Evolutionary conservation across 805 yeast genomes (phyloP).

Genomic region (Candida insectalens): DNA sequence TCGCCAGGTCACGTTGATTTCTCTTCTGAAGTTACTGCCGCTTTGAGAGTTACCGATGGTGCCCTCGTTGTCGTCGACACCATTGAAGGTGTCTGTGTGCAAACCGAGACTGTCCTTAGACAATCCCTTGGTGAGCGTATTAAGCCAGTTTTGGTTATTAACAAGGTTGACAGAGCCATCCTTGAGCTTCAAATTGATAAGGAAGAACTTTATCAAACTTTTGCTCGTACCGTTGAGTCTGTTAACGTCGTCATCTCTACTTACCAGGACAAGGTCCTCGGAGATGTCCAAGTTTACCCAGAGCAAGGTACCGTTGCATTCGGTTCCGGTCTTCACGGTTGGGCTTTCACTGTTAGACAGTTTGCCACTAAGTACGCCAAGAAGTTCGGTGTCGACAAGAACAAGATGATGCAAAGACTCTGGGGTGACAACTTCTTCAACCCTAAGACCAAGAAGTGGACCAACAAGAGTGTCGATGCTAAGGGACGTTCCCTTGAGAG

Average conservation of each 20-base stretch:
- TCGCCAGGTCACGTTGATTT: conserved; percentile 99
- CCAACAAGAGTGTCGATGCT: conserved; percentile 92
- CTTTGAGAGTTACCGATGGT: conserved; percentile 99
- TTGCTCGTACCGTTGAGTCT: conserved; percentile 98
- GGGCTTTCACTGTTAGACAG: conserved; percentile 99
- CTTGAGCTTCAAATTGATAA: conserved; percentile 97
- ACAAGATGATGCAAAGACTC: conserved; percentile 97
- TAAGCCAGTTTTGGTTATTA: conserved; percentile 96
- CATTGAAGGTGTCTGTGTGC: conserved; percentile 99
- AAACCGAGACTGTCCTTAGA: conserved; percentile 98
- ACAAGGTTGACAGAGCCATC: conserved; percentile 99
- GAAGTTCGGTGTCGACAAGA: conserved; percentile 98
- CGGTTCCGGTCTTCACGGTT: conserved; percentile 99
- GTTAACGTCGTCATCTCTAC: conserved; percentile 97
- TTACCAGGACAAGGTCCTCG: conserved; percentile 80
- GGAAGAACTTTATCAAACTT: conserved; percentile 98
- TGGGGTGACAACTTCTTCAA: conserved; percentile 99
- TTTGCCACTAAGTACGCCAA: conserved; percentile 96
- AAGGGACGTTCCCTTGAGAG: conserved; percentile 93
- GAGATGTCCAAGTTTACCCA: conserved; percentile 99
- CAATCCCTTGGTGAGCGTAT: conserved; percentile 99
- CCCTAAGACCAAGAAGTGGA: conserved; percentile 99
- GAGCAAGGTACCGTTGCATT: conserved; percentile 98
- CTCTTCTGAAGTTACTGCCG: conserved; percentile 99
- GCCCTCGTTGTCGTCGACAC: conserved; percentile 98